phyloP scores from a whole-genome alignment of 805 yeast species.

The Starmerella vitae region DNA sequence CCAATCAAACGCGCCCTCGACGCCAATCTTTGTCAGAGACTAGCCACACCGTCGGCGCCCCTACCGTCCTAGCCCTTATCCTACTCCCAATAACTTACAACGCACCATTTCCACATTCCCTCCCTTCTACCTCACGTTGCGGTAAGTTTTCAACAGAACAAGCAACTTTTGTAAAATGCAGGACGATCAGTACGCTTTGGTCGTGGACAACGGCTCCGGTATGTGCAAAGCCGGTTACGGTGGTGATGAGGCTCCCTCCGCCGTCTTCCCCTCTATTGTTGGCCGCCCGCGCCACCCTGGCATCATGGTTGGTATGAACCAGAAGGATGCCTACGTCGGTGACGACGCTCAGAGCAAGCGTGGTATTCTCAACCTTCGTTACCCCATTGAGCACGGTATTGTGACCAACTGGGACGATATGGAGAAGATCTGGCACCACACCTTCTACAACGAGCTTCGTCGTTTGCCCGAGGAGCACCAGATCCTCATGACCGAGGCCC shows the following conservation, averaged over 20 bases:
- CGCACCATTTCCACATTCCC: not conserved
- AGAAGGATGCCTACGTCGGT: slow-evolving; percentile 98
- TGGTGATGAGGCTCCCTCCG: slow-evolving; percentile 99
- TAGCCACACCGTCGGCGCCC: not conserved
- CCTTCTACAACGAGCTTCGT: slow-evolving; percentile 98
- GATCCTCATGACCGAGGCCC: slow-evolving; percentile 97
- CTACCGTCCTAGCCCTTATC: slow-evolving; percentile 4
- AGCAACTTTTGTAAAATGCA: slow-evolving; percentile 12
- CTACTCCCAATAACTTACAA: not conserved
- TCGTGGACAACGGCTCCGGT: slow-evolving; percentile 99
- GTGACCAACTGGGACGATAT: slow-evolving; percentile 99
- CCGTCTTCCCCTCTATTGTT: slow-evolving; percentile 98
- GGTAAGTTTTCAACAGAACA: not conserved
- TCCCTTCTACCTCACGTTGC: not conserved
- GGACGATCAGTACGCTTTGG: slow-evolving; percentile 35
- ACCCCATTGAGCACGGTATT: slow-evolving; percentile 99
- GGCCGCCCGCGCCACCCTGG: slow-evolving; percentile 99
- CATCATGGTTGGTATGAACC: slow-evolving; percentile 99
- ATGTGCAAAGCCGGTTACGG: slow-evolving; percentile 99
- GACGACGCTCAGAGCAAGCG: slow-evolving; percentile 99
- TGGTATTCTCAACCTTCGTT: slow-evolving; percentile 97
- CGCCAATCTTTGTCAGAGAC: not conserved
- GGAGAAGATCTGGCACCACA: slow-evolving; percentile 99
- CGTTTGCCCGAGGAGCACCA: slow-evolving; percentile 99
- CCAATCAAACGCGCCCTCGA: slow-evolving; percentile 1